A percentile compares a stretch with the other conserved stretches of the same genome.
These are phyloP conservation scores for Phytopythium sindhum DNA, from an alignment of 352 stramenopile genomes.

Conservation along the genomic window DNA sequence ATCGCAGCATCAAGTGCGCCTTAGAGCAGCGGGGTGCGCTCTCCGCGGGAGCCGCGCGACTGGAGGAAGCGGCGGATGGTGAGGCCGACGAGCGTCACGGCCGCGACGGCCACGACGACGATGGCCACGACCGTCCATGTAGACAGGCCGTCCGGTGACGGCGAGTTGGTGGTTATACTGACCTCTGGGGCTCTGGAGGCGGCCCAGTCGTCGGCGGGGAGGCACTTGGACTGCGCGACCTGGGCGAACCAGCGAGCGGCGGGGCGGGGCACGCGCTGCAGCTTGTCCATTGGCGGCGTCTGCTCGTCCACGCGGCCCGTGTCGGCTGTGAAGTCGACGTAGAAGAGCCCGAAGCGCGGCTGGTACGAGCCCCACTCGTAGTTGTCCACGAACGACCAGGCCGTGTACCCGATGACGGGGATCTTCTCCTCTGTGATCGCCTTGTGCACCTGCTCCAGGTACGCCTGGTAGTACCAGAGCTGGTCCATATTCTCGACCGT, in stretches of 20 bases:
- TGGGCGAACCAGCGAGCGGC: conserved; percentile 30
- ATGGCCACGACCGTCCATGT: conserved; percentile 18
- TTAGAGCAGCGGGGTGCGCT: conserved; percentile 4
- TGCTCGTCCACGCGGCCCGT: conserved; percentile 23
- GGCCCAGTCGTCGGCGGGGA: neutral
- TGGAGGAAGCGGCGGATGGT: conserved; percentile 13
- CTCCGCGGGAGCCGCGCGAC: conserved; percentile 13
- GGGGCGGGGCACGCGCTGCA: conserved; percentile 24
- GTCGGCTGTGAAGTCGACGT: conserved; percentile 33
- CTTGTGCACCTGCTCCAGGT: conserved; percentile 24
- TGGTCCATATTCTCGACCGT: conserved; percentile 45
- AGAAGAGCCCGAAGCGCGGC: conserved; percentile 43
- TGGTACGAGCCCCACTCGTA: conserved; percentile 25
- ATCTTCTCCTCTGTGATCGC: conserved; percentile 8
- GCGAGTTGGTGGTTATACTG: conserved; percentile 21
- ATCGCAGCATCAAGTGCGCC: too few species aligned
- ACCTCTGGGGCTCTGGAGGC: neutral
- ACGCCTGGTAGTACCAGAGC: conserved; percentile 30
- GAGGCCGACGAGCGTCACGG: conserved; percentile 13
- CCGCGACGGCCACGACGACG: conserved; percentile 16
- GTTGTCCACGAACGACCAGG: conserved; percentile 30
- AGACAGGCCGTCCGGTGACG: conserved; percentile 1
- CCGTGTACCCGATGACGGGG: conserved; percentile 18
- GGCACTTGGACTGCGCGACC: conserved; percentile 31
- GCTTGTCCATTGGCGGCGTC: conserved; percentile 12